Conservation (phyloP, 2,329 filamentous ascomycete species). For the Acarospora socialis region DNA sequence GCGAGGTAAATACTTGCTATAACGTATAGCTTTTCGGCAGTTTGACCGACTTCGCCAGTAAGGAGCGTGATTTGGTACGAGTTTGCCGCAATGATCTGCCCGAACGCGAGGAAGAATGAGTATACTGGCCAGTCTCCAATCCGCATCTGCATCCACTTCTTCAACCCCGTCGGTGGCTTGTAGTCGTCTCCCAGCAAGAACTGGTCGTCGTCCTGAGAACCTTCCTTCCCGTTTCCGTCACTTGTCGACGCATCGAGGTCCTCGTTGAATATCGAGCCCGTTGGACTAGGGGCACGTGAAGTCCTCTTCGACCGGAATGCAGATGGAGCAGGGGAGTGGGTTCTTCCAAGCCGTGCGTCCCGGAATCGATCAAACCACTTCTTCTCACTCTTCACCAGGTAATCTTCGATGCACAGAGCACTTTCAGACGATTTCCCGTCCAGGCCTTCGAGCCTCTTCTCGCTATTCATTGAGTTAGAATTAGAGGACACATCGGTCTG, state of each 20-base stretch:
- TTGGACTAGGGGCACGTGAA: conserved; percentile 22
- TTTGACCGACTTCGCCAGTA: conserved; percentile 46
- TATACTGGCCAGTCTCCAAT: conserved; percentile 52
- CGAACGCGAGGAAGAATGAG: conserved; percentile 45
- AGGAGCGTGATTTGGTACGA: conserved; percentile 56
- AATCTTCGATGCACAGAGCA: conserved; percentile 50
- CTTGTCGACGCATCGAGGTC: conserved; percentile 16
- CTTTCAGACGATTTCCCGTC: conserved; percentile 43
- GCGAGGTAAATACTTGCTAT: conserved; percentile 46
- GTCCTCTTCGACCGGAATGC: conserved; percentile 21
- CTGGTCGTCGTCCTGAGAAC: conserved; percentile 33
- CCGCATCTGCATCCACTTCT: conserved; percentile 40
- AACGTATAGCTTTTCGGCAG: conserved; percentile 44
- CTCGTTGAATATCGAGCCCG: conserved; percentile 28
- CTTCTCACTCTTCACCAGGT: conserved; percentile 50
- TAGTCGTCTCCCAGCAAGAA: conserved; percentile 44
- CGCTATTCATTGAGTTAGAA: too few species aligned
- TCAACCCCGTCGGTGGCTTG: conserved; percentile 40
- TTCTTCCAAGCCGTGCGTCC: conserved; percentile 42
- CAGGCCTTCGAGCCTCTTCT: conserved; percentile 41
- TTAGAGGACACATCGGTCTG: too few species aligned
- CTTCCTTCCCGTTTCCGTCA: conserved; percentile 20
- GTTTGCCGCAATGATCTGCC: conserved; percentile 50
- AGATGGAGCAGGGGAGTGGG: conserved; percentile 26
- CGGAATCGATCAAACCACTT: conserved; percentile 49